Conservation (phyloP, 2,329 filamentous ascomycete genomes). For the Epichloe typhina region DNA sequence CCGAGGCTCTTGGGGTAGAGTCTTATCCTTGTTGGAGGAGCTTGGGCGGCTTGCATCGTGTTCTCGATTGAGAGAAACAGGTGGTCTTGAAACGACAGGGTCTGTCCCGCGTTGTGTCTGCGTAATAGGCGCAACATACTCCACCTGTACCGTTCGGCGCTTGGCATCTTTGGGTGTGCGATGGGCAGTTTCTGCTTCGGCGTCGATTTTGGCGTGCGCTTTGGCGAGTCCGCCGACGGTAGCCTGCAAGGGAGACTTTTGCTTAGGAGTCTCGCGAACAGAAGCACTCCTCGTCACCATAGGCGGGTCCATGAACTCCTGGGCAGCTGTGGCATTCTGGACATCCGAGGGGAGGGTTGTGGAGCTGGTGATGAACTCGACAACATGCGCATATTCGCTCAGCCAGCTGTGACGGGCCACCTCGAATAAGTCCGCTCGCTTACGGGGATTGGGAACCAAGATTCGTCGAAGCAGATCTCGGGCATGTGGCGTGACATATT, state of each 20-base stretch:
- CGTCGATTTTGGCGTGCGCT: conserved; percentile 63
- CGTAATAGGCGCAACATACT: conserved; percentile 87
- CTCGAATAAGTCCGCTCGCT: conserved; percentile 91
- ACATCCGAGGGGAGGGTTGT: conserved; percentile 81
- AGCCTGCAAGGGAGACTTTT: conserved; percentile 37
- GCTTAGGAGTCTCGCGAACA: conserved; percentile 73
- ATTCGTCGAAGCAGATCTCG: conserved; percentile 86
- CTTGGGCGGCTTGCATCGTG: conserved; percentile 23
- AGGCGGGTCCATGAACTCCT: conserved; percentile 43
- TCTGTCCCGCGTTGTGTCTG: conserved; percentile 60
- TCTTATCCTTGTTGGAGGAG: conserved; percentile 37
- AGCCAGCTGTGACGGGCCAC: conserved; percentile 97
- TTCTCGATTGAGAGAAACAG: conserved; percentile 23
- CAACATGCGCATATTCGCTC: conserved; percentile 91
- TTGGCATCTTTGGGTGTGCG: conserved; percentile 76
- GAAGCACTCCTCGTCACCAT: conserved; percentile 75
- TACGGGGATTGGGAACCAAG: conserved; percentile 85
- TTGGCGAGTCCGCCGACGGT: conserved; percentile 51
- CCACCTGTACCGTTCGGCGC: conserved; percentile 87
- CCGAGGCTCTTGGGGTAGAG: conserved; percentile 45
- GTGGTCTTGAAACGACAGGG: conserved; percentile 14
- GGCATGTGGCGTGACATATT: conserved; percentile 96
- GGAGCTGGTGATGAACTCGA: conserved; percentile 92
- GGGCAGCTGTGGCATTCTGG: conserved; percentile 59
- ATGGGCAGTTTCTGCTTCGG: conserved; percentile 40